phyloP scores from a whole-genome alignment of 176 grass and related monocot species.

The Aegilops speltoides region DNA sequence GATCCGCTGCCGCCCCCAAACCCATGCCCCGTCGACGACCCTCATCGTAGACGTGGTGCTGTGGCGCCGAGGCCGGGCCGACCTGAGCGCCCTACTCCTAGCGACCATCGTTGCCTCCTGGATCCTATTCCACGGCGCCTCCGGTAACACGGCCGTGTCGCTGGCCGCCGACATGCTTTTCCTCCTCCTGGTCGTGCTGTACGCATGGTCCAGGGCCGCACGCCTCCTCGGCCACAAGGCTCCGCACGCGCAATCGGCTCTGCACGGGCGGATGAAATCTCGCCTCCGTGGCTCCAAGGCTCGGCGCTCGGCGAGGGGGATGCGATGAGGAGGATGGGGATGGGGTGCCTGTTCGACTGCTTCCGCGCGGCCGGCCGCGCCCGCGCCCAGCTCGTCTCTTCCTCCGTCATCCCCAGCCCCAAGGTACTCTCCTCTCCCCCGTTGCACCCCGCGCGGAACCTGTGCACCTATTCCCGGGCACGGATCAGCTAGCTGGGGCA shows the following conservation, averaged over 20 bases:
- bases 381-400: slow-evolving; percentile 23
- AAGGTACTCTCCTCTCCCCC: slow-evolving; percentile 26
- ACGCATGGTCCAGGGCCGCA: too few species aligned
- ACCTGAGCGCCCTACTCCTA: too few species aligned
- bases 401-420: slow-evolving; percentile 36
- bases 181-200: too few species aligned
- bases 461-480: background rate
- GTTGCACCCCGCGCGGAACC: background rate
- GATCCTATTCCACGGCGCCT: too few species aligned
- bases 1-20: too few species aligned
- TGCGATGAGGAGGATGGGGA: slow-evolving; percentile 26
- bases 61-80: too few species aligned
- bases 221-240: too few species aligned
- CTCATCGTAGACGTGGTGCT: too few species aligned
- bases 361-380: slow-evolving; percentile 39
- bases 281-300: background rate
- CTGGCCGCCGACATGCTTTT: too few species aligned
- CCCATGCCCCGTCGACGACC: too few species aligned
- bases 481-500: background rate
- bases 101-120: too few species aligned
- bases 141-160: too few species aligned
- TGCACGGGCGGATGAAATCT: background rate
- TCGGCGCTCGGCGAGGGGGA: background rate
- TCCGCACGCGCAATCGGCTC: background rate
- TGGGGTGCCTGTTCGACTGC: slow-evolving; percentile 81